These are phyloP conservation scores for Aspergillus asperescens DNA, from an alignment of 495 filamentous ascomycete species.

Conservation along the genomic window DNA sequence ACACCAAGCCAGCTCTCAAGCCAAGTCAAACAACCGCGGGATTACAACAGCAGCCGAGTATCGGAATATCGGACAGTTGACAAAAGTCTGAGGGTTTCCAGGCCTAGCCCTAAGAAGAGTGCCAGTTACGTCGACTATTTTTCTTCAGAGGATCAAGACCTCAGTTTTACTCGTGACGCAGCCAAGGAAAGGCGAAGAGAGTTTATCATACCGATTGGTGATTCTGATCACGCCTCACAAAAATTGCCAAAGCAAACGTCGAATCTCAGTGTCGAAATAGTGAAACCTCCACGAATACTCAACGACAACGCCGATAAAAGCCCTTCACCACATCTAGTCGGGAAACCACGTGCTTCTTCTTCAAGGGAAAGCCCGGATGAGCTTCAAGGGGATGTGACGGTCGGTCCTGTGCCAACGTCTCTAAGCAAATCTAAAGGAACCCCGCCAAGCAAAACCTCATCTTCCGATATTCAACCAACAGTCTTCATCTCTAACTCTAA, in stretches of 20 bases:
- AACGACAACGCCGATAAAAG: neutral
- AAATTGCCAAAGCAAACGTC: neutral
- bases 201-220: neutral
- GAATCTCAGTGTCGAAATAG: constrained; percentile 18
- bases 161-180: constrained; percentile 29
- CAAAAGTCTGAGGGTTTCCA: constrained; percentile 9
- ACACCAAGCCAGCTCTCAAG: constrained; percentile 18
- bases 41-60: neutral
- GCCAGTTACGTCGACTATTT: neutral
- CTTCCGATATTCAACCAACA: constrained; percentile 32
- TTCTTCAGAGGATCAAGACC: constrained; percentile 11
- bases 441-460: constrained; percentile 19
- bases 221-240: neutral
- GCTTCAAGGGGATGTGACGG: constrained; percentile 38
- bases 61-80: constrained; percentile 26
- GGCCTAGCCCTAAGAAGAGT: constrained; percentile 5
- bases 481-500: constrained; percentile 18
- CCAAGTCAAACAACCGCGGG: constrained; percentile 14
- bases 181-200: constrained; percentile 23
- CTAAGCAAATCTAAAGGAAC: constrained; percentile 2
- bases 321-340: constrained; percentile 1
- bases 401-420: constrained; percentile 19
- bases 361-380: constrained; percentile 42
- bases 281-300: neutral
- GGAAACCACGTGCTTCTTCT: constrained; percentile 6